Evolutionary conservation across 441 rosid species (phyloP), one percentile per base, ranked within the genome.

Genomic region (Syzygium syzygioides): DNA sequence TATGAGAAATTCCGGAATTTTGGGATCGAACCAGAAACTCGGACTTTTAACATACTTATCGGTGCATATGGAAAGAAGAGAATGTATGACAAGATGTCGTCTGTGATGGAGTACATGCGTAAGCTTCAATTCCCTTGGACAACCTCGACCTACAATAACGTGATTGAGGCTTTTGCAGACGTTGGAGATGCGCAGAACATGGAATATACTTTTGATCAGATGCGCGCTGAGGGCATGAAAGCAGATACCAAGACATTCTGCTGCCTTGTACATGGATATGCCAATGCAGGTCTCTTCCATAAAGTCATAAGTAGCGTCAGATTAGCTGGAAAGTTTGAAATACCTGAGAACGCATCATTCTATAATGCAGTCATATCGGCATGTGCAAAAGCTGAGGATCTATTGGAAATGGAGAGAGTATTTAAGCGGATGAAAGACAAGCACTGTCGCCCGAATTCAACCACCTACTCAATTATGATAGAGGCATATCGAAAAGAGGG

Each of bases 111-210:
- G 91, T 95, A 94, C 94, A 95, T 98, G 99, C 92, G 97, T 1
- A 98, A 96, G 93, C 97, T 96, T 80, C 96, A 96, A 89, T 96
- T 95, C 87, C 98, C 98, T 0, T 98, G 99, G 99, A 98, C 98
- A 17, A 95, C 98, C 48, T 93, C 99, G 3, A 98, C 99, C 9
- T 96, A 94, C 94, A 96, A 98, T 91, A 96, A 95, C 48, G 97
- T 96, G 87, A 98, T 98, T 4, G 98, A 98, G 92, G 99, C 94
- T 25, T 98, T 97, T 95, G 97, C 98, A 2, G 99, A 95, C 87
- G 96, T 91, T 3, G 99, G 99, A 87, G 98, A 98, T 91, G 98
- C 94, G 1, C 97, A 97, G 89, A 92, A 94, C 94, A 96, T 98
- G 96, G 99, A 97, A 92, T 94, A 93, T 85, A 93, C 98, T 2